Evolutionary conservation across 192 early-diverging fungal genomes (phyloP).

Genomic region (Linnemannia zychae): DNA sequence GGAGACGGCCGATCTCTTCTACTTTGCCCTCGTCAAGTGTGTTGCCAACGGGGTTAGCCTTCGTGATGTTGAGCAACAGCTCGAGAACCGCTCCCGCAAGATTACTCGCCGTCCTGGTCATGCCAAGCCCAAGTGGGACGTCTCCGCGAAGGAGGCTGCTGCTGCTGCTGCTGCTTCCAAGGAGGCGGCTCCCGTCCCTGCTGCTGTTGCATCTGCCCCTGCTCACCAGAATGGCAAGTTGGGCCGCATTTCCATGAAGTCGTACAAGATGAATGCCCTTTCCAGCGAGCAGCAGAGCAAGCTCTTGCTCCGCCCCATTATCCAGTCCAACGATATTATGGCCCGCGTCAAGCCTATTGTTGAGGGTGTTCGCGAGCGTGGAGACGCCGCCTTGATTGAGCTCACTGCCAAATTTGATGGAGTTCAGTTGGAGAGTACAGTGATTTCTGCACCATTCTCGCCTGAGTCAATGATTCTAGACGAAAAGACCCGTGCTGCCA

Average conservation of each 20-base stretch:
- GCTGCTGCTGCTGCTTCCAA: conserved; percentile 11
- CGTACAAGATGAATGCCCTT: conserved; percentile 69
- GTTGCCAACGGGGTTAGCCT: conserved; percentile 84
- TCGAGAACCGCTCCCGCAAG: conserved; percentile 87
- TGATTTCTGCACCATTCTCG: conserved; percentile 89
- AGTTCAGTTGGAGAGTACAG: conserved; percentile 77
- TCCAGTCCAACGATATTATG: conserved; percentile 92
- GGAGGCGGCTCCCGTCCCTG: conserved; percentile 27
- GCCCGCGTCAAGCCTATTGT: conserved; percentile 92
- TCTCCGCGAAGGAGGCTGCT: conserved; percentile 32
- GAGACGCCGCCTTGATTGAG: conserved; percentile 89
- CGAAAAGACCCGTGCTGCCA: conserved; percentile 78
- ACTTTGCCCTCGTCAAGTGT: conserved; percentile 94
- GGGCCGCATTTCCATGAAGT: conserved; percentile 81
- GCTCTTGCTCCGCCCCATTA: conserved; percentile 91
- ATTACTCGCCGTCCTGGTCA: conserved; percentile 91
- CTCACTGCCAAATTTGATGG: conserved; percentile 93
- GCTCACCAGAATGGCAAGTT: conserved; percentile 54
- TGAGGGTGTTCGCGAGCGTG: conserved; percentile 81
- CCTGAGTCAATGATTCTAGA: conserved; percentile 70
- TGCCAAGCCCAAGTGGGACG: conserved; percentile 88
- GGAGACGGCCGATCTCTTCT: conserved; percentile 97
- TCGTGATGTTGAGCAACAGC: conserved; percentile 87
- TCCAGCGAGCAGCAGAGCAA: conserved; percentile 62
- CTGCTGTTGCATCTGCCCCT: conserved; percentile 37